A percentile compares a stretch with the other conserved stretches of the same genome.
Conservation (phyloP, 768 basidiomycete genomes). For the Panellus pusillus region DNA sequence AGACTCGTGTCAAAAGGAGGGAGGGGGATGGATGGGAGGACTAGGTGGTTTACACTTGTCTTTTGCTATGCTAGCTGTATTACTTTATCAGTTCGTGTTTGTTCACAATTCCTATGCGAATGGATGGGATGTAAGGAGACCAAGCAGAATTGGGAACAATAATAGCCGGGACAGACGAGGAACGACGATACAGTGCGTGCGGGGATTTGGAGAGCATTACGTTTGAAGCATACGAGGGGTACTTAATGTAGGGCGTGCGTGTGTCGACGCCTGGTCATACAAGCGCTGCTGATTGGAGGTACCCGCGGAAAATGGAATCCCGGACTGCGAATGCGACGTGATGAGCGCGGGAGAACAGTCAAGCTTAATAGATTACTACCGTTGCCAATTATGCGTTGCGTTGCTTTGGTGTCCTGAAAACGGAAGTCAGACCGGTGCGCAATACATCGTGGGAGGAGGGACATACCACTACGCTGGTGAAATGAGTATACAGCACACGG, state of each 20-base stretch:
- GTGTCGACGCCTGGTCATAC: constrained; percentile 40
- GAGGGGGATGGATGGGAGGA: no score
- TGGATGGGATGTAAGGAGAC: constrained; percentile 4
- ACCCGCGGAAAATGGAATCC: constrained; percentile 75
- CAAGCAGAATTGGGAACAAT: no score
- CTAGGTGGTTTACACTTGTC: no score
- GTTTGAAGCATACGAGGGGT: constrained; percentile 5
- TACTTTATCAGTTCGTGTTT: no score
- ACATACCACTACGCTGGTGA: constrained; percentile 77
- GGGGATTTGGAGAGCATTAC: constrained; percentile 15
- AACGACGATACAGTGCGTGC: constrained; percentile 4
- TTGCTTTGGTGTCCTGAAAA: constrained; percentile 75
- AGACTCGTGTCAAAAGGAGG: no score
- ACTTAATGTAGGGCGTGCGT: constrained; percentile 9
- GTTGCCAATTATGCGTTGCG: constrained; percentile 80
- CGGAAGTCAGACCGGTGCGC: background rate
- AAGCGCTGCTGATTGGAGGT: constrained; percentile 69
- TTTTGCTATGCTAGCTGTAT: no score
- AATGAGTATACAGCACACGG: constrained; percentile 78
- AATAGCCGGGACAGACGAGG: background rate
- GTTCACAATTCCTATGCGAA: background rate
- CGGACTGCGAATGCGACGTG: constrained; percentile 44
- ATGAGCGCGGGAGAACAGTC: constrained; percentile 15
- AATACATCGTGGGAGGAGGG: constrained; percentile 1
- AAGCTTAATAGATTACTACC: constrained; percentile 34